phyloP scores from a whole-genome alignment of 2,329 filamentous ascomycete species.

The Sclerotinia spermophila region DNA sequence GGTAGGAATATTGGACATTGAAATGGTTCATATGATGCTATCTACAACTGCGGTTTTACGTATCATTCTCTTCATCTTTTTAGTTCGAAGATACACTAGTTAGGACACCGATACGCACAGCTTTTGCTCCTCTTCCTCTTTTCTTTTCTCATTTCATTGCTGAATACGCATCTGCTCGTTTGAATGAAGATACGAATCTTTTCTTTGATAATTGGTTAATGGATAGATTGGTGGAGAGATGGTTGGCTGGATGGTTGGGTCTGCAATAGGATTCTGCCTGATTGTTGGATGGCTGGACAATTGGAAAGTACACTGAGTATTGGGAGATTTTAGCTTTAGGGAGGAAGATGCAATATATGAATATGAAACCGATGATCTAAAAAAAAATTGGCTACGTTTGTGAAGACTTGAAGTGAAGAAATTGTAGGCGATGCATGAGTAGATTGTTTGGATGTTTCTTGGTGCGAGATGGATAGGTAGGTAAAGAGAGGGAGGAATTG shows the following conservation, averaged over 20 bases:
- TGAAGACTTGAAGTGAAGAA: background rate
- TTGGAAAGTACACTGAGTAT: background rate
- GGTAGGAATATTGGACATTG: constrained; percentile 1
- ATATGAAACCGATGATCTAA: background rate
- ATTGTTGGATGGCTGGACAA: background rate
- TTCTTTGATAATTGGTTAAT: background rate
- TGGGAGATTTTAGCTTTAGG: background rate
- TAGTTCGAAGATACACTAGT: background rate
- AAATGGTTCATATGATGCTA: background rate
- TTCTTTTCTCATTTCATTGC: background rate
- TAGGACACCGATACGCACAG: background rate
- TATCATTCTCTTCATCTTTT: background rate
- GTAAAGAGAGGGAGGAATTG: background rate
- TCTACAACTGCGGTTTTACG: background rate
- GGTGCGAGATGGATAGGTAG: background rate
- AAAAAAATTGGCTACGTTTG: too few species aligned
- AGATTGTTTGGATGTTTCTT: background rate
- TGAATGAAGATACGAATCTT: background rate
- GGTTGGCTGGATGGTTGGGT: background rate
- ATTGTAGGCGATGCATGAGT: background rate
- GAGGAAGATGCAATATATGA: background rate
- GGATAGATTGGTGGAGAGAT: background rate
- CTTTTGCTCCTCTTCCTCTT: background rate
- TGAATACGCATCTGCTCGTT: background rate
- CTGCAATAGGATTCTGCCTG: background rate